These are phyloP conservation scores for Solanum sitiens DNA, from an alignment of 257 asterid species.

Conservation along the genomic window DNA sequence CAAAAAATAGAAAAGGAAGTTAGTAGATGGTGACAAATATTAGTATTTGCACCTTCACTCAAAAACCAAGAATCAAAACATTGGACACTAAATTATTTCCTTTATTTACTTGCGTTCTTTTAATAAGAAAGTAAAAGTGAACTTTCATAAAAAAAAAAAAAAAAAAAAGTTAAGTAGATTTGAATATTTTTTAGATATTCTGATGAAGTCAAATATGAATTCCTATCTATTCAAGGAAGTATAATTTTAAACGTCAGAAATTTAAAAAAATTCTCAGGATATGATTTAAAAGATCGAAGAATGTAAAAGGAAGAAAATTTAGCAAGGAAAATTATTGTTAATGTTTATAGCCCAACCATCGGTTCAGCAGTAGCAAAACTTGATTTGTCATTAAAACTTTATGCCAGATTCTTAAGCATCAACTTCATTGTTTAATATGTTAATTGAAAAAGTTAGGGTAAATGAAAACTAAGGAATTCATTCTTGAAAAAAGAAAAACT, in stretches of 20 bases:
- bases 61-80: not conserved
- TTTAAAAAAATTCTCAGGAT: not conserved
- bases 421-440: not conserved
- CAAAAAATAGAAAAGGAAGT: not conserved
- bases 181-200: not conserved
- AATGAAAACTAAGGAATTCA: not conserved
- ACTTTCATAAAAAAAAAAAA: not conserved
- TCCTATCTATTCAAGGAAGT: not conserved
- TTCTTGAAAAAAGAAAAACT: not conserved
- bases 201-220: not conserved
- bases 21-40: not conserved
- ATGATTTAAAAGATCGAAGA: not conserved
- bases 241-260: too few species aligned
- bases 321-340: not conserved
- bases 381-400: not conserved
- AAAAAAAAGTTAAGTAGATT: not conserved
- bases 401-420: not conserved
- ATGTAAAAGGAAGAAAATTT: not conserved
- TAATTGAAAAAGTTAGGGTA: too few species aligned
- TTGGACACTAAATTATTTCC: not conserved
- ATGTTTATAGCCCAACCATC: not conserved
- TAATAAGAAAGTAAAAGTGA: not conserved
- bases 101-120: not conserved
- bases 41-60: not conserved
- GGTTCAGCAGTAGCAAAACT: not conserved